phyloP scores from a whole-genome alignment of 805 yeast genomes.

The Nakazawaea peltata region DNA sequence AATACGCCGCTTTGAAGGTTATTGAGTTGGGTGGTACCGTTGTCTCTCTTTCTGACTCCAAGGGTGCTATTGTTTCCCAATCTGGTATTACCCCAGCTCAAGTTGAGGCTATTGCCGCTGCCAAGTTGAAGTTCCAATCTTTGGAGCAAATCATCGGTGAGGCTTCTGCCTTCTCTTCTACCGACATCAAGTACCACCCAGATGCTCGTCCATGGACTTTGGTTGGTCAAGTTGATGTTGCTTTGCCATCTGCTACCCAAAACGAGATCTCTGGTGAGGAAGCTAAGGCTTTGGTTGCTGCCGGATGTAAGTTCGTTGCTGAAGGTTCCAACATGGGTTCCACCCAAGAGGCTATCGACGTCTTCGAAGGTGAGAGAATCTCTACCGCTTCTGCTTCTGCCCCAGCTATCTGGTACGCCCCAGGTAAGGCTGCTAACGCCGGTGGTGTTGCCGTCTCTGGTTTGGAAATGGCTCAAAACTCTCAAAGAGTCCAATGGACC shows the following conservation, averaged over 20 bases:
- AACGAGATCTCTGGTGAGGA: conserved; percentile 96
- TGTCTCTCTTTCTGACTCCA: conserved; percentile 90
- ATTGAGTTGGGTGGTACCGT: conserved; percentile 96
- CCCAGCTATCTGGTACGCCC: conserved; percentile 90
- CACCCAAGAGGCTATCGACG: conserved; percentile 92
- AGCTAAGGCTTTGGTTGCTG: conserved; percentile 88
- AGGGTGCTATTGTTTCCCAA: conserved; percentile 77
- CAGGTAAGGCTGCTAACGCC: conserved; percentile 98
- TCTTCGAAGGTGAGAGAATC: conserved; percentile 78
- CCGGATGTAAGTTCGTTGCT: conserved; percentile 89
- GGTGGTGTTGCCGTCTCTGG: conserved; percentile 99
- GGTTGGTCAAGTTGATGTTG: conserved; percentile 89
- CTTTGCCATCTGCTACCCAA: conserved; percentile 97
- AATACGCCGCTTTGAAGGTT: conserved; percentile 95
- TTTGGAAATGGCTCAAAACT: conserved; percentile 99
- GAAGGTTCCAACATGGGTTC: conserved; percentile 99
- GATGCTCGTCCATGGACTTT: conserved; percentile 97
- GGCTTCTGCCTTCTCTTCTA: conserved; percentile 48
- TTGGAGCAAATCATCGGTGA: conserved; percentile 60
- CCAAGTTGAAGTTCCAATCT: conserved; percentile 71
- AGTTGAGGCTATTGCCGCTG: conserved; percentile 63
- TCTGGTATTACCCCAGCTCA: conserved; percentile 82
- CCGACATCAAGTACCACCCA: conserved; percentile 68
- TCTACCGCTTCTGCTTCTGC: conserved; percentile 29
- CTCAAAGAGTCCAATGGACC: conserved; percentile 88